These are phyloP conservation scores for Chaetomium cochliodes DNA, from an alignment of 495 filamentous ascomycete genomes.

Conservation along the genomic window DNA sequence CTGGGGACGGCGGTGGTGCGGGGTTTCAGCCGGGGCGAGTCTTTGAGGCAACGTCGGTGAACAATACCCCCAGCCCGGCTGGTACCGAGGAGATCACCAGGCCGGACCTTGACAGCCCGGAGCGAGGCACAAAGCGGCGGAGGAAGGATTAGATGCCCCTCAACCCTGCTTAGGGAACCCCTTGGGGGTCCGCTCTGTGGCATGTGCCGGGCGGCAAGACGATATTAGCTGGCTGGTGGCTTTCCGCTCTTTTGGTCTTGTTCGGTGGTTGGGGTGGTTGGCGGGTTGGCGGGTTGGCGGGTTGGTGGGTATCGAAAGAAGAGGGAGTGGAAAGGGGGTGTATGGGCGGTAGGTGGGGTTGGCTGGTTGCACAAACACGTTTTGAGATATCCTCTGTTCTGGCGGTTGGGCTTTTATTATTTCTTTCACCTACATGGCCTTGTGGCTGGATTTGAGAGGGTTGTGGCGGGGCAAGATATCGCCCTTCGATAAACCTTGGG, in stretches of 20 bases:
- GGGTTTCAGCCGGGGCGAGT: constrained; percentile 32
- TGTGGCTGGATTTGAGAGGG: background rate
- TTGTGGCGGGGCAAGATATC: background rate
- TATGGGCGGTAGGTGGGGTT: background rate
- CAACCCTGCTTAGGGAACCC: background rate
- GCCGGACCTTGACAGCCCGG: constrained; percentile 41
- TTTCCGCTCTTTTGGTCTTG: background rate
- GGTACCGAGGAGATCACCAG: constrained; percentile 48
- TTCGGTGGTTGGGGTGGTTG: background rate
- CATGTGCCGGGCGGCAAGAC: no score
- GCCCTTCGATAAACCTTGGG: background rate
- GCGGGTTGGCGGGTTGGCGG: background rate
- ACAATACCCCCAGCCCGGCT: constrained; percentile 46
- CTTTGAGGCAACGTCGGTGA: constrained; percentile 35
- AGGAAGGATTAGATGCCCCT: constrained; percentile 29
- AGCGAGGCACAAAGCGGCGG: constrained; percentile 42
- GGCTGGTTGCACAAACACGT: constrained; percentile 8
- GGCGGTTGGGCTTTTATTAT: background rate
- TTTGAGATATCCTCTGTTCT: constrained; percentile 11
- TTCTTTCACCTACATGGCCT: background rate
- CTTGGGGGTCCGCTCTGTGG: background rate
- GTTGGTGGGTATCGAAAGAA: background rate
- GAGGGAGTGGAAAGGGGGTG: background rate
- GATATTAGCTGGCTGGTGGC: background rate
- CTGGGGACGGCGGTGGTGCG: background rate